Evolutionary conservation across 371 early-diverging fungal species (phyloP), one percentile per base, ranked within the genome.

Genomic region (Vairimorpha ceranae): DNA sequence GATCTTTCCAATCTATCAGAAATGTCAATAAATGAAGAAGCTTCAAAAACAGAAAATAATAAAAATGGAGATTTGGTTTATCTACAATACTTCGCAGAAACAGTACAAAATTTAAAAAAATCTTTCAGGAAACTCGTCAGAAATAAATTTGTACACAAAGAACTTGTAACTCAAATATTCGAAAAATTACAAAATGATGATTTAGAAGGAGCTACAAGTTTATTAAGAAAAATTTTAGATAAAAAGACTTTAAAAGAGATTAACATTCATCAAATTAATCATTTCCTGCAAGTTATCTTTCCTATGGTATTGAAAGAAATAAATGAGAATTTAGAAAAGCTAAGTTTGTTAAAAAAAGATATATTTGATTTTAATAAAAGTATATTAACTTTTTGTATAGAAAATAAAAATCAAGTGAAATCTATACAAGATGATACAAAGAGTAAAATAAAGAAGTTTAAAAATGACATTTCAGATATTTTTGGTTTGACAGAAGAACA

Each of bases 31-130:
- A 41, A 41, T 41, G 41, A 41, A 41, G 41, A 41, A 41, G n/a
- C n/a, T n/a, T 7, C 7, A 41, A 41, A 10, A 41, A 41, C 7
- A 10, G 41, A 41, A 41, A 15, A 41, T 10, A 41, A 41, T 41
- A 41, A 41, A 41, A 15, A 41, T 10, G 69, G 41, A 23, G 70
- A 70, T 32, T 29, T 45, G 25, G 70, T 70, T 8, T 70, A 70
- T 32, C 45, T 70, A n/a, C 21, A 27, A 36, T 52, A 33, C 23
- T 52, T 70, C 41, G 51, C 41, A 21, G 46, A 70, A 30, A 59
- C 46, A 7, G 33, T 59, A 6, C 4, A 25, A n/a, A 70, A 59
- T 36, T 3, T 70, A 17, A 58, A 60, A 4, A 59, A 38, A 54
- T 59, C 58, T 23, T 33, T 70, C 45, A 54, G 60, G 15, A 70